Conservation (phyloP, 768 basidiomycete genomes). For the Coprinopsis sp. region DNA sequence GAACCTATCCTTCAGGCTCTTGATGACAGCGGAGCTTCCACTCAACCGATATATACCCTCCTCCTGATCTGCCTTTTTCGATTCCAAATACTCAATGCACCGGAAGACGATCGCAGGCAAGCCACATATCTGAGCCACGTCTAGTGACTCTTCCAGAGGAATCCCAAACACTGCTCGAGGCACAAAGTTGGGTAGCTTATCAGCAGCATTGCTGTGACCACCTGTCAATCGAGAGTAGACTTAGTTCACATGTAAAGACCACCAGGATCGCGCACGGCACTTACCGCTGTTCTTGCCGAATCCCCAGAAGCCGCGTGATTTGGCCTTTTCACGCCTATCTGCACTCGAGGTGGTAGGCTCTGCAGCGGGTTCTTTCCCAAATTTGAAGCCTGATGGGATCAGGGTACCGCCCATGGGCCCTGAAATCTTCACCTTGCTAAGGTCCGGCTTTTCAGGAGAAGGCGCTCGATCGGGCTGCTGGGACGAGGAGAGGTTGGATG, state of each 20-base stretch:
- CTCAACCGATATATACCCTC: conserved; percentile 97
- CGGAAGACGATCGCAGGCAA: conserved; percentile 94
- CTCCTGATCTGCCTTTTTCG: conserved; percentile 90
- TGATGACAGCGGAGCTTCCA: conserved; percentile 93
- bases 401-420: conserved; percentile 81
- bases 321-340: conserved; percentile 87
- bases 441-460: conserved; percentile 51
- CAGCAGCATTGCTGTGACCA: no score
- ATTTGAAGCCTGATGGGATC: conserved; percentile 88
- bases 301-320: conserved; percentile 91
- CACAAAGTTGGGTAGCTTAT: conserved; percentile 33
- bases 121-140: conserved; percentile 83
- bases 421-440: conserved; percentile 75
- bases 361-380: conserved; percentile 64
- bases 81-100: conserved; percentile 91
- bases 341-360: conserved; percentile 31
- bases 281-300: conserved; percentile 68
- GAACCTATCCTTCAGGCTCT: conserved; percentile 88
- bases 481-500: conserved; percentile 43
- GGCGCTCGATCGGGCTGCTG: conserved; percentile 46
- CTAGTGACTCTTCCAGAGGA: conserved; percentile 79
- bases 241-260: conserved; percentile 7
- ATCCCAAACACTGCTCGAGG: conserved; percentile 87
- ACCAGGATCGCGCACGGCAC: conserved; percentile 7
- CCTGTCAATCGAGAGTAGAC: conserved; percentile 14